Conservation (phyloP, 2,329 filamentous ascomycete species). For the Teratosphaeriaceae sp. region DNA sequence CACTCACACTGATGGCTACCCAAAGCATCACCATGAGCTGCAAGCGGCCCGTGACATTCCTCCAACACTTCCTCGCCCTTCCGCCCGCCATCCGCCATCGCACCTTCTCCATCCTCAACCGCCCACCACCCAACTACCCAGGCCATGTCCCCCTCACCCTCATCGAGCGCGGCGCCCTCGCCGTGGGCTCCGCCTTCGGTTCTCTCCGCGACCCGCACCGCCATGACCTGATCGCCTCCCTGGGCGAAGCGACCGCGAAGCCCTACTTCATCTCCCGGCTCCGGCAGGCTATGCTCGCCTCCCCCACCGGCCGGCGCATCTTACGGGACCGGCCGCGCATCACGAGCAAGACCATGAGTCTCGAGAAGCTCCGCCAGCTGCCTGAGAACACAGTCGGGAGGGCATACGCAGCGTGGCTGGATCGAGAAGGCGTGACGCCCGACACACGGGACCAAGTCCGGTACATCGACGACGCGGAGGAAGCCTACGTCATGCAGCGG, state of each 20-base stretch:
- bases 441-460: conserved; percentile 77
- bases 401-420: conserved; percentile 84
- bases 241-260: conserved; percentile 91
- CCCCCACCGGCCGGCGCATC: conserved; percentile 80
- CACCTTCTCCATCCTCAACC: conserved; percentile 73
- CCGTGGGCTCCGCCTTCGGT: conserved; percentile 53
- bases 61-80: conserved; percentile 18
- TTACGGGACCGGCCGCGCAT: conserved; percentile 85
- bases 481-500: conserved; percentile 96
- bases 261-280: conserved; percentile 94
- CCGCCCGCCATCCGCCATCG: conserved; percentile 33
- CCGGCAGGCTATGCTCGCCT: conserved; percentile 80
- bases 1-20: no score
- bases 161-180: conserved; percentile 67
- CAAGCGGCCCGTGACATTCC: no score
- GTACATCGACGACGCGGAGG: conserved; percentile 92
- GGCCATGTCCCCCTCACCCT: conserved; percentile 84
- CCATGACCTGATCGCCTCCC: conserved; percentile 84
- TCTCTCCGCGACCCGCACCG: conserved; percentile 69
- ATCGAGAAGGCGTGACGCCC: conserved; percentile 85
- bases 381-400: conserved; percentile 69
- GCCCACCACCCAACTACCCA: conserved; percentile 79
- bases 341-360: conserved; percentile 62
- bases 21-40: no score
- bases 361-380: conserved; percentile 64